A percentile compares a stretch with the other conserved stretches of the same genome.
Evolutionary conservation across 2,329 filamentous ascomycete species (phyloP).

Genomic region (Talaromyces pinophilus): DNA sequence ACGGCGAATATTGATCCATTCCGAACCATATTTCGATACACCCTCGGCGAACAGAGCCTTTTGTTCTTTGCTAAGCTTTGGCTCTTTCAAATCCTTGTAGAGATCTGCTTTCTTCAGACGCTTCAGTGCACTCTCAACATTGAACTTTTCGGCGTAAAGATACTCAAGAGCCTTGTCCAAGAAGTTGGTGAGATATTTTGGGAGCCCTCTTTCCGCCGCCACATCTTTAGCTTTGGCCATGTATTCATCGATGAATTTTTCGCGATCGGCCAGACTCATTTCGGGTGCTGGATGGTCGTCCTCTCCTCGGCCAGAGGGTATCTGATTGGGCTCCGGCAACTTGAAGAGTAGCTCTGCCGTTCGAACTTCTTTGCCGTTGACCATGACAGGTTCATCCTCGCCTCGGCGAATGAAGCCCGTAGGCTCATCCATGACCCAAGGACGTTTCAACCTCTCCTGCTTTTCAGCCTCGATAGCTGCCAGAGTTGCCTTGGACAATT

Average conservation of each 20-base stretch:
- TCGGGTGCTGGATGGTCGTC: constrained; percentile 43
- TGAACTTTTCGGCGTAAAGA: constrained; percentile 70
- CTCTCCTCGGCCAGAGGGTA: constrained; percentile 46
- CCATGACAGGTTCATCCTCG: constrained; percentile 66
- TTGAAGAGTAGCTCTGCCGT: constrained; percentile 79
- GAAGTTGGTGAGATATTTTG: constrained; percentile 78
- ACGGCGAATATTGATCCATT: constrained; percentile 77
- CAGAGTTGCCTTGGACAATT: constrained; percentile 75
- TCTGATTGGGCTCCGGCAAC: constrained; percentile 61
- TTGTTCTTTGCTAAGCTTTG: constrained; percentile 74
- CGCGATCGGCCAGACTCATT: constrained; percentile 43
- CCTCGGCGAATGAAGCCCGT: constrained; percentile 81
- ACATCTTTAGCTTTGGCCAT: constrained; percentile 69
- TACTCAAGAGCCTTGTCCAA: constrained; percentile 78
- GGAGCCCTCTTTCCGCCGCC: constrained; percentile 68
- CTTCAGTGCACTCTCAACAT: constrained; percentile 69
- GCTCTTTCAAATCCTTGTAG: constrained; percentile 76
- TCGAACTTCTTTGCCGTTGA: constrained; percentile 68
- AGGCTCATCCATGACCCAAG: constrained; percentile 92
- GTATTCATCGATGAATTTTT: constrained; percentile 71
- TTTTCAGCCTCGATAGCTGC: constrained; percentile 82
- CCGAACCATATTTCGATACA: constrained; percentile 85
- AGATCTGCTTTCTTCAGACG: constrained; percentile 68
- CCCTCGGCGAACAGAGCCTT: constrained; percentile 90
- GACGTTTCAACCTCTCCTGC: constrained; percentile 73